Evolutionary conservation across 1,284 basidiomycete species (phyloP).

Genomic region (Pseudozyma sp.): DNA sequence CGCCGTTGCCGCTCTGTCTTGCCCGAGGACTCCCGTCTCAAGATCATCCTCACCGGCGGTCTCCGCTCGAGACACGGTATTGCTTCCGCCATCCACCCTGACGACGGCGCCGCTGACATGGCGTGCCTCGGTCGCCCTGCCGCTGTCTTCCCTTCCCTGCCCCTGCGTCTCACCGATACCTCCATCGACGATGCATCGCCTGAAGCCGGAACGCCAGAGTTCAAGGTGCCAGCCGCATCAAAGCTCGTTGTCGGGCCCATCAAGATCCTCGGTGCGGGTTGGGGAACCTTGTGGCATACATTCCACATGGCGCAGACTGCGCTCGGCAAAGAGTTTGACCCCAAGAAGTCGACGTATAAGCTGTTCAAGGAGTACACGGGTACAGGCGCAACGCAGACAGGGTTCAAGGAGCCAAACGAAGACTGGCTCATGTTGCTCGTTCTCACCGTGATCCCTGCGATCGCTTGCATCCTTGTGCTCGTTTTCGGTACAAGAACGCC

Average conservation of each 20-base stretch:
- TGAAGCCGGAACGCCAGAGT: constrained; percentile 51
- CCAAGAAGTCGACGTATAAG: constrained; percentile 11
- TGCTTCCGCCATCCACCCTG: constrained; percentile 70
- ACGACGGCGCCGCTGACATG: constrained; percentile 72
- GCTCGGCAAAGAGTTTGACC: constrained; percentile 17
- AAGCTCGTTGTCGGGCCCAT: constrained; percentile 59
- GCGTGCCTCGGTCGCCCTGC: constrained; percentile 82
- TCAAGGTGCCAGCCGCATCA: constrained; percentile 55
- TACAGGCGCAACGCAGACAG: constrained; percentile 34
- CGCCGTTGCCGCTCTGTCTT: constrained; percentile 68
- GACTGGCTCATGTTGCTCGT: constrained; percentile 34
- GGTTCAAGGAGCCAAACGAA: constrained; percentile 39
- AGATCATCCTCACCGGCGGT: constrained; percentile 84
- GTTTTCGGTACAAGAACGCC: constrained; percentile 9
- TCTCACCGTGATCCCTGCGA: constrained; percentile 19
- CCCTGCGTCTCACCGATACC: constrained; percentile 66
- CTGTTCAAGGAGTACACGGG: constrained; percentile 33
- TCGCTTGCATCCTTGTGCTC: constrained; percentile 26
- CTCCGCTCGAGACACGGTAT: constrained; percentile 77
- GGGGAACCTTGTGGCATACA: constrained; percentile 53
- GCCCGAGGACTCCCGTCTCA: constrained; percentile 64
- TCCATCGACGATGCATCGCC: constrained; percentile 31
- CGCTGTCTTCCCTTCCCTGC: constrained; percentile 77
- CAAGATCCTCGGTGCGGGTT: constrained; percentile 66
- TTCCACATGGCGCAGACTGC: constrained; percentile 48